Evolutionary conservation across 257 asterid genomes (phyloP).

Genomic region (Scutellaria barbata): DNA sequence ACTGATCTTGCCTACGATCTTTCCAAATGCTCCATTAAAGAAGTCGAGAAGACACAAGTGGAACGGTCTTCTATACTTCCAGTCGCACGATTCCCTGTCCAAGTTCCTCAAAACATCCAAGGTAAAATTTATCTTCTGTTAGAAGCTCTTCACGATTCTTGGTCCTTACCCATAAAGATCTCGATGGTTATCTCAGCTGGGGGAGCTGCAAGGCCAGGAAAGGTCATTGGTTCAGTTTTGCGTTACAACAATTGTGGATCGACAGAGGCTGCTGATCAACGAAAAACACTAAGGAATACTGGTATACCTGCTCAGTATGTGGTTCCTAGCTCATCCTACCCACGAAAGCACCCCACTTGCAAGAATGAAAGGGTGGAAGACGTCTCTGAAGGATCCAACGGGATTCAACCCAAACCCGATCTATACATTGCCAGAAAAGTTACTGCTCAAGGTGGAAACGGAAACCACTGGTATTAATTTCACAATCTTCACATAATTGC

Average conservation of each 20-base stretch:
- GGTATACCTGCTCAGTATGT: constrained; percentile 62
- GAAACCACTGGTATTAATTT: constrained; percentile 51
- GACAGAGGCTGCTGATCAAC: constrained; percentile 63
- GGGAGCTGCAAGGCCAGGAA: constrained; percentile 85
- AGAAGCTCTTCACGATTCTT: neutral
- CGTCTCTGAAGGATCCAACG: constrained; percentile 42
- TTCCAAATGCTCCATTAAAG: constrained; percentile 74
- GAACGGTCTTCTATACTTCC: constrained; percentile 64
- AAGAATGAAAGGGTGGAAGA: constrained; percentile 49
- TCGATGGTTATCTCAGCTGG: constrained; percentile 47
- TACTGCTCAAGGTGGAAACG: constrained; percentile 49
- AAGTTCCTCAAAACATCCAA: constrained; percentile 76
- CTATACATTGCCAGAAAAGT: constrained; percentile 45
- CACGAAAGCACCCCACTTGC: constrained; percentile 52
- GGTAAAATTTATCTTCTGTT: too few species aligned
- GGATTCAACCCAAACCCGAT: constrained; percentile 52
- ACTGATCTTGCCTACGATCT: constrained; percentile 66
- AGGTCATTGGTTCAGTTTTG: constrained; percentile 68
- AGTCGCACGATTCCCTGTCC: constrained; percentile 73
- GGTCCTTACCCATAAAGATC: neutral
- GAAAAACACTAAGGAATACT: constrained; percentile 63
- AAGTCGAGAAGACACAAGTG: constrained; percentile 57
- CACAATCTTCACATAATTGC: constrained; percentile 4
- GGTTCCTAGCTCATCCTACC: constrained; percentile 57
- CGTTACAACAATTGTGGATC: constrained; percentile 65